These are phyloP conservation scores for Corymbia maculata DNA, from an alignment of 345 rosid genomes.

Conservation along the genomic window DNA sequence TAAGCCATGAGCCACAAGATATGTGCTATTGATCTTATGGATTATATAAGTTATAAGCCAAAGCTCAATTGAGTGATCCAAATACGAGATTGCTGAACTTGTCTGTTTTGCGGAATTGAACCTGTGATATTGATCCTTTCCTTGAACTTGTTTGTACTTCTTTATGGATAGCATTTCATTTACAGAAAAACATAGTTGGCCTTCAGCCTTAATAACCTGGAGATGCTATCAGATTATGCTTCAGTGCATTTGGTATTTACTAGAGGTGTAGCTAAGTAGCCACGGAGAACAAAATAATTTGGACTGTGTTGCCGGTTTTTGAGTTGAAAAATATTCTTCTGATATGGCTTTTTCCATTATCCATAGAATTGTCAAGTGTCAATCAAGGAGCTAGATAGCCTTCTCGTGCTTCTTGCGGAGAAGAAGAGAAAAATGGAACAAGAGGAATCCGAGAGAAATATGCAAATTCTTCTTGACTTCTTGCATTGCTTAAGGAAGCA, in stretches of 20 bases:
- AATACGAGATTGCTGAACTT: not conserved
- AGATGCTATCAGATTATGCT: not conserved
- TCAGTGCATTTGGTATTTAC: not conserved
- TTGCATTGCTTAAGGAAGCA: slow-evolving; percentile 78
- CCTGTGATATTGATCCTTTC: not conserved
- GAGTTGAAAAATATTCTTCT: not conserved
- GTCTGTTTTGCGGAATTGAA: not conserved
- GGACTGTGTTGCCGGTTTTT: not conserved
- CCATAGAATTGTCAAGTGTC: slow-evolving; percentile 90
- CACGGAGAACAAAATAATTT: not conserved
- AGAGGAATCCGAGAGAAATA: slow-evolving; percentile 97
- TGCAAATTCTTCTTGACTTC: slow-evolving; percentile 92
- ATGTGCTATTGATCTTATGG: not conserved
- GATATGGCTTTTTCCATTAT: not conserved
- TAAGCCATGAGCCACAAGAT: not conserved
- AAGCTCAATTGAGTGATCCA: not conserved
- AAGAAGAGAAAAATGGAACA: slow-evolving; percentile 94
- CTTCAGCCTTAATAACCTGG: not conserved
- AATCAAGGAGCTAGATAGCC: slow-evolving; percentile 78
- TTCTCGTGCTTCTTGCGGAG: slow-evolving; percentile 65
- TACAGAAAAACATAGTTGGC: not conserved
- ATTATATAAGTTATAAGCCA: not conserved
- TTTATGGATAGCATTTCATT: not conserved
- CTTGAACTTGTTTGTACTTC: not conserved
- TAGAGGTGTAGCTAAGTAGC: not conserved